These are phyloP conservation scores for Euphorbia peplus DNA, from an alignment of 345 rosid genomes.

Conservation along the genomic window DNA sequence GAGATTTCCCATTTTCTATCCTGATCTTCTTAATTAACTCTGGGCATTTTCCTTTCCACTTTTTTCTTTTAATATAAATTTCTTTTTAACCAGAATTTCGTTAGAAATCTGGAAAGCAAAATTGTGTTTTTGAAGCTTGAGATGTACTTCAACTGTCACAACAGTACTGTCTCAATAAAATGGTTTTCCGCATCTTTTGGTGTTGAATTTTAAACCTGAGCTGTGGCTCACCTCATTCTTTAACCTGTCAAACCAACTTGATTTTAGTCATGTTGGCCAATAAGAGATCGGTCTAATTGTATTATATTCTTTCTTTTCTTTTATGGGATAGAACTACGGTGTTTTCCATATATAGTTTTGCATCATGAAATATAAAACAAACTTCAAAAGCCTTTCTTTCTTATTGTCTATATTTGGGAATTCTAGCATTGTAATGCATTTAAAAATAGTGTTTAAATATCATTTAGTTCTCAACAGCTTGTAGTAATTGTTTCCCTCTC, in stretches of 20 bases:
- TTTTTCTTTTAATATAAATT: background rate
- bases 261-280: background rate
- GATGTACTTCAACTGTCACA: background rate
- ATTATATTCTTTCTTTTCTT: conserved; percentile 1
- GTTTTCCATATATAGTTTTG: background rate
- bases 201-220: background rate
- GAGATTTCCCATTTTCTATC: background rate
- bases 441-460: background rate
- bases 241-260: background rate
- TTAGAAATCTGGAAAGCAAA: background rate
- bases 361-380: background rate
- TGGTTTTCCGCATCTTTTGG: background rate
- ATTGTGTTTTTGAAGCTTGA: background rate
- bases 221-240: background rate
- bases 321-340: background rate
- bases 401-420: background rate
- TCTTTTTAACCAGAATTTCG: background rate
- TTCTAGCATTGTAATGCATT: background rate
- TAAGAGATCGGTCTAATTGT: background rate
- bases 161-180: background rate
- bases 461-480: background rate
- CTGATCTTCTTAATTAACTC: background rate
- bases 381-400: background rate
- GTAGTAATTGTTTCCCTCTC: background rate
- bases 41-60: background rate